Percentiles rank a stretch among this genome's conserved stretches.
These are phyloP conservation scores for Diplogelasinospora grovesii DNA, from an alignment of 495 filamentous ascomycete species.

Conservation along the genomic window DNA sequence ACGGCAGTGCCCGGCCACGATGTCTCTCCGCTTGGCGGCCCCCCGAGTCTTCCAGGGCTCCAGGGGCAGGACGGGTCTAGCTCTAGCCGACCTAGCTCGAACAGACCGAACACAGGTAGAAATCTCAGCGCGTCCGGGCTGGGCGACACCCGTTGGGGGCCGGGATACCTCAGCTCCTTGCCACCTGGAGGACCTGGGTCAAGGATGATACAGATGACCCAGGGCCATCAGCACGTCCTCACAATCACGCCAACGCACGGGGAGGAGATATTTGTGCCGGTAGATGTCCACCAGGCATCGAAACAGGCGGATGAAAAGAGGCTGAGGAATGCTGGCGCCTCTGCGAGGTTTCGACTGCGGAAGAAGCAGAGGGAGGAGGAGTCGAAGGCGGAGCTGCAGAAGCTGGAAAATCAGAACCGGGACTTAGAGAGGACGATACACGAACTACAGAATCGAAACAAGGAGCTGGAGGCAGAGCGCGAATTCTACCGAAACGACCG, in stretches of 20 bases:
- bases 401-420: conserved; percentile 53
- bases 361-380: conserved; percentile 86
- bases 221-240: conserved; percentile 36
- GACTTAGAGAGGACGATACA: conserved; percentile 38
- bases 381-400: conserved; percentile 55
- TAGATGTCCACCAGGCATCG: conserved; percentile 74
- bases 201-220: conserved; percentile 28
- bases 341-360: conserved; percentile 78
- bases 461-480: conserved; percentile 43
- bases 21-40: conserved; percentile 24
- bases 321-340: conserved; percentile 89
- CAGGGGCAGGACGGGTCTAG: conserved; percentile 16
- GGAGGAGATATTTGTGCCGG: conserved; percentile 52
- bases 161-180: conserved; percentile 9
- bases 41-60: conserved; percentile 26
- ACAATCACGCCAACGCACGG: conserved; percentile 36
- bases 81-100: too few relatives aligned
- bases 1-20: too few relatives aligned
- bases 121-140: conserved; percentile 14
- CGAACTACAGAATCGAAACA: conserved; percentile 36
- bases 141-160: conserved; percentile 32
- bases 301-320: conserved; percentile 85
- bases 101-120: conserved; percentile 15
- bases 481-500: conserved; percentile 48
- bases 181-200: conserved; percentile 9